A percentile compares a stretch with the other conserved stretches of the same genome.
Conservation (phyloP, 257 asterid genomes). For the Ophiorrhiza pumila region DNA sequence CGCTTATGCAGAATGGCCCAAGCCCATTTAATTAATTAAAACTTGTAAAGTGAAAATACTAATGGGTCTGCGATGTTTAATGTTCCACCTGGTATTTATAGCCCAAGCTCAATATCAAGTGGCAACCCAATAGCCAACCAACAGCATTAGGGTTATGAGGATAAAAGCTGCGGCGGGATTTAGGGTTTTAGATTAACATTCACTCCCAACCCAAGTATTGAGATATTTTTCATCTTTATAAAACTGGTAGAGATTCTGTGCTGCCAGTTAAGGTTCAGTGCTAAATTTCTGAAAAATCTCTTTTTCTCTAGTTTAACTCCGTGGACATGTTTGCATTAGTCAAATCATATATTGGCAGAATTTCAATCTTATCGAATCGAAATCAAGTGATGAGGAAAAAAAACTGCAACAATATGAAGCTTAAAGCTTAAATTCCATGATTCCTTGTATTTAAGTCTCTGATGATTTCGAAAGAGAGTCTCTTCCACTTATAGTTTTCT, state of each 20-base stretch:
- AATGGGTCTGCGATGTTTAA: too few species aligned
- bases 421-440: conserved; percentile 37
- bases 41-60: too few species aligned
- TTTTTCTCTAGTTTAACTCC: too few species aligned
- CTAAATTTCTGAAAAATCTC: background rate
- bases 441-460: conserved; percentile 82
- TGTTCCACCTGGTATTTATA: too few species aligned
- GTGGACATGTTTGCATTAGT: background rate
- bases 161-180: conserved; percentile 4
- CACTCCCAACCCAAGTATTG: background rate
- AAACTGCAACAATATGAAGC: conserved; percentile 50
- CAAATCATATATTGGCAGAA: background rate
- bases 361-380: background rate
- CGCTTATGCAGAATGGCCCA: too few species aligned
- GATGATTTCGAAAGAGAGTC: conserved; percentile 45
- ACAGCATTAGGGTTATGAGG: conserved; percentile 4
- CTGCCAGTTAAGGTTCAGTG: background rate
- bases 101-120: background rate
- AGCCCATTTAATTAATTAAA: background rate
- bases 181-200: conserved; percentile 12
- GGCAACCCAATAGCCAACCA: background rate
- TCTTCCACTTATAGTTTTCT: background rate
- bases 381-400: conserved; percentile 59
- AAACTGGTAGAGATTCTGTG: background rate
- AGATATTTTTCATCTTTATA: background rate